Percentiles rank a stretch among this genome's conserved stretches.
phyloP scores from a whole-genome alignment of 306 rosid genomes.

The Citrullus mucosospermus region DNA sequence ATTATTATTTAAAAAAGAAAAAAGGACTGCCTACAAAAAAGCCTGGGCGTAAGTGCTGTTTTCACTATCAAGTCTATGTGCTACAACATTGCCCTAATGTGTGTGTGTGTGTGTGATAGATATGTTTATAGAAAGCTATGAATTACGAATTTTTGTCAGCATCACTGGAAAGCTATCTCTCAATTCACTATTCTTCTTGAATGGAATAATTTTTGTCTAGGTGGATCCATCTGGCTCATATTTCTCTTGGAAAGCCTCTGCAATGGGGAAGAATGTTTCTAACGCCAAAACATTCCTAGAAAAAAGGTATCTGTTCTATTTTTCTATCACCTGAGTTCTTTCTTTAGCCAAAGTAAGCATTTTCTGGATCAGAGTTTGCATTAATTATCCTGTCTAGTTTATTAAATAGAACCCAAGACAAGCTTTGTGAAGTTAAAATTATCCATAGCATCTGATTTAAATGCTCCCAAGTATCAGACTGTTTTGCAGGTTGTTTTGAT shows the following conservation, averaged over 20 bases:
- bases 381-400: neutral
- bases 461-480: neutral
- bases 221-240: constrained; percentile 96
- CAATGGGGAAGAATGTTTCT: constrained; percentile 98
- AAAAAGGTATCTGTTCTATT: constrained; percentile 48
- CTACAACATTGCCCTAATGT: neutral
- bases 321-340: neutral
- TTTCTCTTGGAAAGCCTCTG: constrained; percentile 97
- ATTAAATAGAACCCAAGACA: neutral
- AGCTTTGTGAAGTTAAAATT: neutral
- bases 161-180: neutral
- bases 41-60: neutral
- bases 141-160: neutral
- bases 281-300: constrained; percentile 97
- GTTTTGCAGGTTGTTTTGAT: neutral
- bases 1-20: neutral
- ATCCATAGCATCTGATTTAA: neutral
- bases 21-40: neutral
- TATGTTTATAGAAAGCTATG: neutral
- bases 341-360: neutral
- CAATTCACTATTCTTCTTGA: neutral
- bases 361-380: neutral
- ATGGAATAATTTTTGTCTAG: constrained; percentile 25
- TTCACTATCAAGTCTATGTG: neutral
- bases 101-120: neutral